Base-by-base conservation (phyloP, 225 moss, liverwort and hornwort genomes). In the Pseudoscleropodium purum region DNA sequence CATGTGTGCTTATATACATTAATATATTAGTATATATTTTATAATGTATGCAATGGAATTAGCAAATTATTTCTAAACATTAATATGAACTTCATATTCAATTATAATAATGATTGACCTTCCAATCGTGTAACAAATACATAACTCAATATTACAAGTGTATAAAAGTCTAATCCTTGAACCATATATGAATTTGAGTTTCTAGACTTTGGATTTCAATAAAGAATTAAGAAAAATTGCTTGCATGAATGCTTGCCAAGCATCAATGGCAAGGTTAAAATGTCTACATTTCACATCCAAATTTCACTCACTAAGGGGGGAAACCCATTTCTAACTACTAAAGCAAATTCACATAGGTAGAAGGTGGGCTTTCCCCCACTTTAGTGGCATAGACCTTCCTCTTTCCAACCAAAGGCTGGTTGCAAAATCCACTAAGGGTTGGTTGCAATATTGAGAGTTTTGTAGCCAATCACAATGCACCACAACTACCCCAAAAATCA, bases 221-320 rank as follows among this genome's bases (percentile, higher is more conserved):
- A 36, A 20, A 52, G 4, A 20, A 76, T 21, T 1, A 12, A 21
- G 7, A 34, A 13, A 76, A 52, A 24, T 34, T 21, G 1, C 9
- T 21, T 21, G 0, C 9, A 54, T 0, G 1, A 8, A 26, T 19
- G 36, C 0, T 52, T 77, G 9, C 24, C 15, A 21, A 51, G 4
- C 0, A 2, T 21, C 51, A 33, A 21, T 34, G 12, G 8, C 13
- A 51, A 20, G 4, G 18, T 31, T 33, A 12, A 24, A 78, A 36
- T 54, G 24, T 36, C 15, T 24, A 9, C 3, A 36, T 31, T 33
- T 33, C 19, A 49, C 33, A 31, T 33, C 2, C 10, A 19, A 33
- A 33, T 14, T 52, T 36, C 23, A 34, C 5, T 54, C 8, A 77
- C 5, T 13, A 4, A 54, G 5, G 54, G 57, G 20, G 3, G 3